phyloP scores from a whole-genome alignment of 768 basidiomycete genomes.

The Infundibulicybe gibba region DNA sequence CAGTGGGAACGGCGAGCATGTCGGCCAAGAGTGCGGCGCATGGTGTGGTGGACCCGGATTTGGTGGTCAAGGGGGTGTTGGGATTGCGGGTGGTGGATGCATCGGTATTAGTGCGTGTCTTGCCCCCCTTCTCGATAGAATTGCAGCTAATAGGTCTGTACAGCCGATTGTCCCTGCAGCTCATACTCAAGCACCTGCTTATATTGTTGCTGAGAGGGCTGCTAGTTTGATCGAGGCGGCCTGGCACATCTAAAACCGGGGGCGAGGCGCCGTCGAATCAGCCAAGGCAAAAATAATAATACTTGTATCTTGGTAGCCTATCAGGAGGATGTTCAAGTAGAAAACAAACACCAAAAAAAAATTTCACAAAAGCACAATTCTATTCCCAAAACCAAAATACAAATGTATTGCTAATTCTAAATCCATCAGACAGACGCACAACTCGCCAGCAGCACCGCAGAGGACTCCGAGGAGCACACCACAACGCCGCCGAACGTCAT shows the following conservation, averaged over 20 bases:
- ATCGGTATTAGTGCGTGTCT: conserved; percentile 16
- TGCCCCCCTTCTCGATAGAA: neutral
- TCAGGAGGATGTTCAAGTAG: too few species aligned
- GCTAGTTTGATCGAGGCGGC: conserved; percentile 11
- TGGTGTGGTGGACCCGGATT: conserved; percentile 26
- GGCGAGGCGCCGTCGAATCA: too few species aligned
- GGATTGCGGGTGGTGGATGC: conserved; percentile 28
- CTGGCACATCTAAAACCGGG: too few species aligned
- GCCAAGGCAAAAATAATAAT: too few species aligned
- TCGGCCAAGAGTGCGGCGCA: conserved; percentile 9
- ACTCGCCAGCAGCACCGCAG: neutral
- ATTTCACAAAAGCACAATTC: too few species aligned
- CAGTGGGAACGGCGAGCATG: conserved; percentile 20
- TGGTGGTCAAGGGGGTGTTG: conserved; percentile 24
- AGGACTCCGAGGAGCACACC: neutral
- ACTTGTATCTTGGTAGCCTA: too few species aligned
- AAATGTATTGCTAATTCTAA: neutral
- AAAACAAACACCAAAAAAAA: too few species aligned
- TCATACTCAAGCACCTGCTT: conserved; percentile 11
- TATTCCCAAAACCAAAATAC: too few species aligned
- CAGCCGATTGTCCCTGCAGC: conserved; percentile 11
- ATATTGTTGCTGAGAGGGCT: conserved; percentile 11
- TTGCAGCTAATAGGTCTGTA: neutral
- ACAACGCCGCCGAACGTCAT: conserved; percentile 41
- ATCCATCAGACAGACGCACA: neutral